Conservation (phyloP, 768 basidiomycete genomes). For the Tulasnella calospora region DNA sequence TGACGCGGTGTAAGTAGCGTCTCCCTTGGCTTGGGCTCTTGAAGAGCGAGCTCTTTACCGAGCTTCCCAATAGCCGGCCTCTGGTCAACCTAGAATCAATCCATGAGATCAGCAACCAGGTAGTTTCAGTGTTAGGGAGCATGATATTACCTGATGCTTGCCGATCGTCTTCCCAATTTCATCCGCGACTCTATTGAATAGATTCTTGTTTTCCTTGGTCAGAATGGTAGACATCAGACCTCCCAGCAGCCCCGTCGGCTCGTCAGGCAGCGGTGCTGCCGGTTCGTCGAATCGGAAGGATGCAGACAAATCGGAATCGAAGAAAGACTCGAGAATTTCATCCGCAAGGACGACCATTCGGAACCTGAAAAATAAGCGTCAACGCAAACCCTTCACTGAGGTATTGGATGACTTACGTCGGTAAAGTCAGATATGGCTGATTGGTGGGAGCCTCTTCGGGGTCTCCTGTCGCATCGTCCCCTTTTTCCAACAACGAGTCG, state of each 20-base stretch:
- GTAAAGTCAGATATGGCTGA: slow-evolving; percentile 87
- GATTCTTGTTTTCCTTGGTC: slow-evolving; percentile 86
- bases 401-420: slow-evolving; percentile 51
- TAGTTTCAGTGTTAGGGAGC: slow-evolving; percentile 23
- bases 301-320: slow-evolving; percentile 81
- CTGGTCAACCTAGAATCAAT: slow-evolving; percentile 51
- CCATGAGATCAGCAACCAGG: slow-evolving; percentile 5
- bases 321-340: slow-evolving; percentile 94
- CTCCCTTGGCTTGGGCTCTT: slow-evolving; percentile 86
- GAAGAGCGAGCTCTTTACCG: slow-evolving; percentile 52
- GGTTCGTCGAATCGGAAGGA: slow-evolving; percentile 77
- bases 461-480: slow-evolving; percentile 35
- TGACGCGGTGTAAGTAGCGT: slow-evolving; percentile 61
- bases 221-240: slow-evolving; percentile 88
- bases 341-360: slow-evolving; percentile 98
- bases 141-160: slow-evolving; percentile 65
- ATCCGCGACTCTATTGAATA: slow-evolving; percentile 89
- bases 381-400: slow-evolving; percentile 21
- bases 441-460: slow-evolving; percentile 48
- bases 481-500: slow-evolving; percentile 72
- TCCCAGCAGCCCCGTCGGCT: slow-evolving; percentile 47
- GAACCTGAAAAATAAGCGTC: slow-evolving; percentile 53
- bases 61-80: slow-evolving; percentile 82
- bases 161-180: slow-evolving; percentile 93
- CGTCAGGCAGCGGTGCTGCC: slow-evolving; percentile 59